A percentile compares a stretch with the other conserved stretches of the same genome.
phyloP scores from a whole-genome alignment of 2,329 filamentous ascomycete genomes.

The Neofusicoccum ribis region DNA sequence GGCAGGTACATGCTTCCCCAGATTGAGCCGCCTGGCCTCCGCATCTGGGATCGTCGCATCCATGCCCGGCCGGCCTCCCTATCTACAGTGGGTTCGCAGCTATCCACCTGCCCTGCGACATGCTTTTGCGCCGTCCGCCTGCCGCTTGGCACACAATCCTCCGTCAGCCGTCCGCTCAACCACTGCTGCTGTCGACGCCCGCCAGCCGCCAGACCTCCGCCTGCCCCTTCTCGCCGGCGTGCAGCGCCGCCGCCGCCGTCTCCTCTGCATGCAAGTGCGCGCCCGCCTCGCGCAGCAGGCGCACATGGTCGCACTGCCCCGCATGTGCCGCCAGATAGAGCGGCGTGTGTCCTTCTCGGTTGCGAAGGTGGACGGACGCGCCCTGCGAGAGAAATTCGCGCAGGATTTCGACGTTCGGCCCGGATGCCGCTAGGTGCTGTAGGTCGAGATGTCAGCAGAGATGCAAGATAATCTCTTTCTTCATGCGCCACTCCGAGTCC shows the following conservation, averaged over 20 bases:
- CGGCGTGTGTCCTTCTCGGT: slow-evolving; percentile 58
- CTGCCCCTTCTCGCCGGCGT: slow-evolving; percentile 33
- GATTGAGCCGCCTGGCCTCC: slow-evolving; percentile 13
- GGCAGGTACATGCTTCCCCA: slow-evolving; percentile 15
- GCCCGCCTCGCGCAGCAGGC: slow-evolving; percentile 55
- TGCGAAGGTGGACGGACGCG: slow-evolving; percentile 61
- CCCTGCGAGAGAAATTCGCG: slow-evolving; percentile 57
- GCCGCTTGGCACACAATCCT: background rate
- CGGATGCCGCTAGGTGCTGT: slow-evolving; percentile 59
- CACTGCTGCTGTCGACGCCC: slow-evolving; percentile 18
- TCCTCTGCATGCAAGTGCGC: slow-evolving; percentile 62
- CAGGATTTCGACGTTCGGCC: slow-evolving; percentile 56
- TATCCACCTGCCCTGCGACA: background rate
- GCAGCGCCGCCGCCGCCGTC: slow-evolving; percentile 52
- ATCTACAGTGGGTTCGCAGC: slow-evolving; percentile 13
- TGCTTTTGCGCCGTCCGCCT: background rate
- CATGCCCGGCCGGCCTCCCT: background rate
- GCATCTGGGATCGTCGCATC: background rate
- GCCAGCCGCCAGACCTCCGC: slow-evolving; percentile 36
- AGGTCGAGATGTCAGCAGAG: slow-evolving; percentile 5
- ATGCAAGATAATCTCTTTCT: slow-evolving; percentile 17
- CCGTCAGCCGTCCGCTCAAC: slow-evolving; percentile 9
- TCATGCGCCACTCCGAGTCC: slow-evolving; percentile 2
- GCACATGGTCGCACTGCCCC: slow-evolving; percentile 56
- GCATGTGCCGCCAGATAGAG: slow-evolving; percentile 61